phyloP scores from a whole-genome alignment of 352 stramenopile species.

The Phytophthora vignae region DNA sequence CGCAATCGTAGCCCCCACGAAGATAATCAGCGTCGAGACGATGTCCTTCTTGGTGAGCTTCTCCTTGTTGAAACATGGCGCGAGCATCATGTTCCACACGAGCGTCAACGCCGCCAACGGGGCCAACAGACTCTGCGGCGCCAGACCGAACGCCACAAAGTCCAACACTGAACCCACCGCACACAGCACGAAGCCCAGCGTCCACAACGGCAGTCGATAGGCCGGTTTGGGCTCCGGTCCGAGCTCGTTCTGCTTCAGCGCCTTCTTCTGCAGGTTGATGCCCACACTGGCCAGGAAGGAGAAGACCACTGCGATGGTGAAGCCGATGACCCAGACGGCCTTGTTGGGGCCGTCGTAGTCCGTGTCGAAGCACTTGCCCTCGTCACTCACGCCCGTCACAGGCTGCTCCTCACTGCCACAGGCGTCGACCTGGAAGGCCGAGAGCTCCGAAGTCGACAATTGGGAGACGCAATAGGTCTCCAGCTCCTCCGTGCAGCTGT shows the following conservation, averaged over 20 bases:
- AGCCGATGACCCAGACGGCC: constrained; percentile 81
- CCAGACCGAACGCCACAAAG: constrained; percentile 92
- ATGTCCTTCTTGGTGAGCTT: constrained; percentile 86
- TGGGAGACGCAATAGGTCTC: constrained; percentile 50
- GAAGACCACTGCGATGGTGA: constrained; percentile 84
- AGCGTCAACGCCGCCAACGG: constrained; percentile 90
- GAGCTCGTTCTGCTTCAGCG: constrained; percentile 84
- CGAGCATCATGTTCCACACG: constrained; percentile 93
- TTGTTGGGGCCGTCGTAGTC: constrained; percentile 71
- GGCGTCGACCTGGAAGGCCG: constrained; percentile 23
- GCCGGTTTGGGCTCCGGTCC: constrained; percentile 49
- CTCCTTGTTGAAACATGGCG: constrained; percentile 89
- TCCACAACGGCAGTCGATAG: constrained; percentile 86
- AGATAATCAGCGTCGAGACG: constrained; percentile 83
- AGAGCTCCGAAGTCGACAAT: constrained; percentile 18
- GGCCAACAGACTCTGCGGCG: constrained; percentile 88
- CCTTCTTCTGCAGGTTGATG: constrained; percentile 89
- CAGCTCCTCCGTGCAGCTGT: constrained; percentile 51
- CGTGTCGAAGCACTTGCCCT: constrained; percentile 74
- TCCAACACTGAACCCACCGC: constrained; percentile 86
- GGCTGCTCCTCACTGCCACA: constrained; percentile 41
- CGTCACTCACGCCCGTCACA: constrained; percentile 45
- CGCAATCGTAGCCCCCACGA: constrained; percentile 80
- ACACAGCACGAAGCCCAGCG: constrained; percentile 86
- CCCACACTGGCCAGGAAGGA: constrained; percentile 84